phyloP scores from a whole-genome alignment of 192 early-diverging fungal genomes.

The Physocladia obscura region DNA sequence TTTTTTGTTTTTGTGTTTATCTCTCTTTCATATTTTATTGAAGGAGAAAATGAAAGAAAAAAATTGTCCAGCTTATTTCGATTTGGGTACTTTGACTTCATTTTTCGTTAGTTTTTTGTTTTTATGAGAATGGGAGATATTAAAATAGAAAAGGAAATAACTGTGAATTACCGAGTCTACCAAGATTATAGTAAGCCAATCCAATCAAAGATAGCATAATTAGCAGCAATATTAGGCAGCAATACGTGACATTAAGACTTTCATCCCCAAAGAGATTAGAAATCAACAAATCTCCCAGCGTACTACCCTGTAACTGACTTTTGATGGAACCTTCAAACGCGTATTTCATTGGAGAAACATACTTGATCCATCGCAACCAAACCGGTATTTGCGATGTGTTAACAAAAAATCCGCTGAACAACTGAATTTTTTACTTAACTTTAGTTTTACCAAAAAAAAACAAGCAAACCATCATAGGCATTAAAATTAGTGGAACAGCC shows the following conservation, averaged over 20 bases:
- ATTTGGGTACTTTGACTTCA: no score
- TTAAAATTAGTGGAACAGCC: constrained; percentile 46
- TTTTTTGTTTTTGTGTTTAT: no score
- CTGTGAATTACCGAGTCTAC: neutral
- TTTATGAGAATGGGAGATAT: no score
- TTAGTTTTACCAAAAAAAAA: neutral
- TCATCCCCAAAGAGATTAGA: constrained; percentile 23
- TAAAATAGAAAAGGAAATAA: no score
- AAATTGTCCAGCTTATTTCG: no score
- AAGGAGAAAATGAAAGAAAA: no score
- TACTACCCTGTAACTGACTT: constrained; percentile 48
- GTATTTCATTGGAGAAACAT: constrained; percentile 59
- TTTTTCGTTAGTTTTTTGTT: no score
- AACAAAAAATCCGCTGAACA: constrained; percentile 56
- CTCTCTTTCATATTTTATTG: no score
- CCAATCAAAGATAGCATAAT: constrained; percentile 24
- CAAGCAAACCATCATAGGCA: constrained; percentile 53
- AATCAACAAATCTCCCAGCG: constrained; percentile 18
- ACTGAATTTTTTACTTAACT: neutral
- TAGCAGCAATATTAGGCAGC: constrained; percentile 20
- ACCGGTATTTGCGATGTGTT: constrained; percentile 57
- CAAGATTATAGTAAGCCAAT: constrained; percentile 21
- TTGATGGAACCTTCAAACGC: constrained; percentile 48
- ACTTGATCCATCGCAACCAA: constrained; percentile 47
- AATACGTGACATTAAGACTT: neutral